Conservation (phyloP, 2,329 filamentous ascomycete genomes). For the Colletotrichum brevisporum region DNA sequence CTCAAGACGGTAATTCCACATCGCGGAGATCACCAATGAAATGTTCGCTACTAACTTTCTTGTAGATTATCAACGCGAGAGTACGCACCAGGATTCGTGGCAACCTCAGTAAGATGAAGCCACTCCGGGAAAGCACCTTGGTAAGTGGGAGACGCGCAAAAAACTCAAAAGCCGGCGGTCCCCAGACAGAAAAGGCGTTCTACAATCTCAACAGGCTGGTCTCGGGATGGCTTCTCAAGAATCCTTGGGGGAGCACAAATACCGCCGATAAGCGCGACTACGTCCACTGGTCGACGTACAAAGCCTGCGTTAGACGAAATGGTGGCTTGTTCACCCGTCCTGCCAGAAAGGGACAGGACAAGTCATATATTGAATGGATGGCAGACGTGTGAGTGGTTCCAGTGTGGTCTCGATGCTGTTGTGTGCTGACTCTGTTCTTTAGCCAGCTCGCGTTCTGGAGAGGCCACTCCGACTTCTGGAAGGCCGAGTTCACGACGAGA, state of each 20-base stretch:
- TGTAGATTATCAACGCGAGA: not conserved
- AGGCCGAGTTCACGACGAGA: not conserved
- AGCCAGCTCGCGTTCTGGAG: constrained; percentile 20
- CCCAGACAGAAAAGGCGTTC: not conserved
- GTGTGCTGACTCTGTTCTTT: not conserved
- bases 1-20: not conserved
- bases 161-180: not conserved
- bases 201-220: not conserved
- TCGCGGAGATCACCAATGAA: not conserved
- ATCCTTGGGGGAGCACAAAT: not conserved
- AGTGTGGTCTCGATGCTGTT: not conserved
- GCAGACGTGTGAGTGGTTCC: constrained; percentile 9
- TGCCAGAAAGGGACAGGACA: not conserved
- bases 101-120: constrained; percentile 6
- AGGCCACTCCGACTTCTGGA: constrained; percentile 1
- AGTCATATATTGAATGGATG: constrained; percentile 17
- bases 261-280: not conserved
- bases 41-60: not conserved
- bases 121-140: constrained; percentile 2
- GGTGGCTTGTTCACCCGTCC: constrained; percentile 2
- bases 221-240: constrained; percentile 2
- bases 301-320: constrained; percentile 21
- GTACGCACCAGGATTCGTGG: not conserved
- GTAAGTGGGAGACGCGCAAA: not conserved
- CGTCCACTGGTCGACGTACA: constrained; percentile 31